Evolutionary conservation across 306 rosid species (phyloP).

Genomic region (Cajanus cajan): DNA sequence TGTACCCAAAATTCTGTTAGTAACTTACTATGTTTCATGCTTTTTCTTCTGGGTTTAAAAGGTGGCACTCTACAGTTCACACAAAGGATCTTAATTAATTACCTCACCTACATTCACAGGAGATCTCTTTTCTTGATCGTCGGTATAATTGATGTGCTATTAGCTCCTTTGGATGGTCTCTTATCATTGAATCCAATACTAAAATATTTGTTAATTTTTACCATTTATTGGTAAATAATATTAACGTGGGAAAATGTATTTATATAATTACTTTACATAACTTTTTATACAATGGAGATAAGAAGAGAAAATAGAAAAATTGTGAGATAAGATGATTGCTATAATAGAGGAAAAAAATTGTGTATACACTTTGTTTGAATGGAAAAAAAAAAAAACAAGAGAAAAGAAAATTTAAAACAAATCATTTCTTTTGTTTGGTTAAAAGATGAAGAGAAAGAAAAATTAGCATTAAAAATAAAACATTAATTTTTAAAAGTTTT

Average conservation of each 20-base stretch:
- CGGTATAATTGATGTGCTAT: background rate
- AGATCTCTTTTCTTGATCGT: background rate
- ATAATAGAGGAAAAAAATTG: background rate
- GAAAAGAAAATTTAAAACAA: background rate
- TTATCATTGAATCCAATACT: background rate
- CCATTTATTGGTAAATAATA: background rate
- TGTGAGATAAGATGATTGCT: background rate
- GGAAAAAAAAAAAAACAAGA: background rate
- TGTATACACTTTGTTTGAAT: background rate
- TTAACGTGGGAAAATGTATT: background rate
- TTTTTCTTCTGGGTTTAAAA: constrained; percentile 21
- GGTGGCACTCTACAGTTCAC: background rate
- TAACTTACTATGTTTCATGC: background rate
- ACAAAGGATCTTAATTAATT: background rate
- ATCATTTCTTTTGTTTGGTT: background rate
- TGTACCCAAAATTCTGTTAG: background rate
- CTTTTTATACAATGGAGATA: background rate
- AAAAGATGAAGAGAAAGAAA: background rate
- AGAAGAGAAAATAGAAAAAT: background rate
- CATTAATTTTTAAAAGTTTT: too few relatives aligned
- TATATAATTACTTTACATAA: background rate
- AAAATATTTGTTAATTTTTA: background rate
- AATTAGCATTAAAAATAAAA: background rate
- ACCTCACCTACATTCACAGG: background rate
- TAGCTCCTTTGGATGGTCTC: background rate